A percentile compares a stretch with the other conserved stretches of the same genome.
Evolutionary conservation across 495 filamentous ascomycete species (phyloP).

Genomic region (Penicillium simplicissimum): DNA sequence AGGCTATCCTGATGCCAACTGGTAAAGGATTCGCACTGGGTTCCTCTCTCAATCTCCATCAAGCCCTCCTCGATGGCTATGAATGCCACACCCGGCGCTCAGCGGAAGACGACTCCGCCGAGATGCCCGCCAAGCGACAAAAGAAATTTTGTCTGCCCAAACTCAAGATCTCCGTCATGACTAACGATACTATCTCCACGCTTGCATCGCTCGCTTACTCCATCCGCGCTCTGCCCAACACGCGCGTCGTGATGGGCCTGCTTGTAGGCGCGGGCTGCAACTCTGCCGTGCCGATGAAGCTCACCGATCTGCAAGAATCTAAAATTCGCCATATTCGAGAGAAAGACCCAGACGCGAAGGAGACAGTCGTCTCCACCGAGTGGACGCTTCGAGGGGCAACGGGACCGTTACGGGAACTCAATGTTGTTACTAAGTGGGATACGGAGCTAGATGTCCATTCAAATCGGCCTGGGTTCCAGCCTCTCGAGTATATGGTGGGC

Average conservation of each 20-base stretch:
- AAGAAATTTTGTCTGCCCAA: slow-evolving; percentile 52
- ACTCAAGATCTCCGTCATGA: slow-evolving; percentile 66
- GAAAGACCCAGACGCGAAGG: slow-evolving; percentile 39
- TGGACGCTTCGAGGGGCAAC: slow-evolving; percentile 72
- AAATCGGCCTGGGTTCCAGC: slow-evolving; percentile 72
- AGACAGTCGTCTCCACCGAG: slow-evolving; percentile 75
- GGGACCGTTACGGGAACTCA: slow-evolving; percentile 56
- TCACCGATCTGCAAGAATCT: slow-evolving; percentile 57
- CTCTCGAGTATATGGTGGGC: slow-evolving; percentile 78
- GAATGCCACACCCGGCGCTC: slow-evolving; percentile 47
- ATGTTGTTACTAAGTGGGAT: slow-evolving; percentile 68
- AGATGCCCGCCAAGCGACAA: slow-evolving; percentile 30
- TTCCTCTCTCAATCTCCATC: slow-evolving; percentile 64
- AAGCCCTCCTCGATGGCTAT: slow-evolving; percentile 64
- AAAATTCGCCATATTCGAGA: slow-evolving; percentile 47
- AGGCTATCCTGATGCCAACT: slow-evolving; percentile 74
- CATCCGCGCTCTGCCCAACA: slow-evolving; percentile 55
- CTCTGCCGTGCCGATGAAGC: slow-evolving; percentile 66
- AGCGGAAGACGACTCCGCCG: slow-evolving; percentile 22
- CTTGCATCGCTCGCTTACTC: slow-evolving; percentile 69
- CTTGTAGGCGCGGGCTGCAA: slow-evolving; percentile 79
- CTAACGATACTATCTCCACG: slow-evolving; percentile 75
- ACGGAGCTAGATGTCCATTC: slow-evolving; percentile 55
- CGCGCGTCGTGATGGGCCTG: slow-evolving; percentile 68
- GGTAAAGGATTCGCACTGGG: slow-evolving; percentile 79